phyloP scores from a whole-genome alignment of 2,329 filamentous ascomycete genomes.

The Aureobasidium musti region DNA sequence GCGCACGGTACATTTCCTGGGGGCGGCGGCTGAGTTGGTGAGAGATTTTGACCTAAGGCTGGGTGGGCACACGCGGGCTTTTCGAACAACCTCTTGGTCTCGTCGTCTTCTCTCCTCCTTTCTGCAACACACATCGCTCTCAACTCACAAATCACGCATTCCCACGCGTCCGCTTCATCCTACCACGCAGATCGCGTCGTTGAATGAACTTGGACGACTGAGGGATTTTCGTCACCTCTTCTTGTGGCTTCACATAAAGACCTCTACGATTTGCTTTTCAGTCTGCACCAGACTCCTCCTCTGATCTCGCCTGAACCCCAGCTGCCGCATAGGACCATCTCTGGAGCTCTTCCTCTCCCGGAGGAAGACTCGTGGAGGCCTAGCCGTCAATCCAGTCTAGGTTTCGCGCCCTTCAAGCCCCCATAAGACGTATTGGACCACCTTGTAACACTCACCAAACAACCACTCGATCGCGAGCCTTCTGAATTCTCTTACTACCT shows the following conservation, averaged over 20 bases:
- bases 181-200: slow-evolving; percentile 17
- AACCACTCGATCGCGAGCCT: slow-evolving; percentile 29
- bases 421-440: slow-evolving; percentile 68
- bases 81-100: not conserved
- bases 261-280: slow-evolving; percentile 49
- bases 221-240: slow-evolving; percentile 33
- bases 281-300: slow-evolving; percentile 46
- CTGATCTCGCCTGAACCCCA: slow-evolving; percentile 67
- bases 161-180: slow-evolving; percentile 2
- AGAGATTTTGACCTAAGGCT: not conserved
- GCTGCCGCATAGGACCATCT: slow-evolving; percentile 99
- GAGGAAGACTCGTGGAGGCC: slow-evolving; percentile 99
- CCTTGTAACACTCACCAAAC: slow-evolving; percentile 30
- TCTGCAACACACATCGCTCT: not conserved
- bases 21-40: not conserved
- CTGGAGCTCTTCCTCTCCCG: slow-evolving; percentile 97
- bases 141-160: not conserved
- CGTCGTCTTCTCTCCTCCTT: not conserved
- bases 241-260: slow-evolving; percentile 43
- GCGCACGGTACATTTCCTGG: no score
- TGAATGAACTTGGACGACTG: slow-evolving; percentile 6
- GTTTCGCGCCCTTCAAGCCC: slow-evolving; percentile 91
- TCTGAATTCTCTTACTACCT: slow-evolving; percentile 44
- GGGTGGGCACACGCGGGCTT: no score
- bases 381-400: slow-evolving; percentile 81